A percentile compares a stretch with the other conserved stretches of the same genome.
Conservation (phyloP, 2,329 filamentous ascomycete genomes). For the Claviceps purpurea region DNA sequence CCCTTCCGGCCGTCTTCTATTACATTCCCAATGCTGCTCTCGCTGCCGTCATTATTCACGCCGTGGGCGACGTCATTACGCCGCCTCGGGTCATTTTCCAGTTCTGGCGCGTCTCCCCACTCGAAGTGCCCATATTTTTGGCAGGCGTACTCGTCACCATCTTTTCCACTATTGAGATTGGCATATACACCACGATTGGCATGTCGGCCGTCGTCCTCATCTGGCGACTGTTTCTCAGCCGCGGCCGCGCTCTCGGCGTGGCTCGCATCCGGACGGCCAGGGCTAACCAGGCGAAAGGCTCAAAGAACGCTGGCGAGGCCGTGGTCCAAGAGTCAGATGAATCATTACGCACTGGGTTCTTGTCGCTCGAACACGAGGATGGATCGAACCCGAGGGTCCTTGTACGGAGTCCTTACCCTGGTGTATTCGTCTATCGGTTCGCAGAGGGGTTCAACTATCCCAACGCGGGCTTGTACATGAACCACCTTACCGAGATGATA, state of each 20-base stretch:
- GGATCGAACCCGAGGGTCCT: slow-evolving; percentile 34
- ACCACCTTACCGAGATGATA: slow-evolving; percentile 32
- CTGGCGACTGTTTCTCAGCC: slow-evolving; percentile 66
- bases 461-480: slow-evolving; percentile 37
- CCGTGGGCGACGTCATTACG: slow-evolving; percentile 74
- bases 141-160: slow-evolving; percentile 72
- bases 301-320: slow-evolving; percentile 10
- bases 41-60: slow-evolving; percentile 79
- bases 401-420: slow-evolving; percentile 35
- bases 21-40: slow-evolving; percentile 72
- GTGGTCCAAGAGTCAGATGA: slow-evolving; percentile 33
- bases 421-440: slow-evolving; percentile 42
- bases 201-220: slow-evolving; percentile 58
- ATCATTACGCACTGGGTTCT: slow-evolving; percentile 26
- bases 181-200: slow-evolving; percentile 69
- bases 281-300: slow-evolving; percentile 32
- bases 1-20: slow-evolving; percentile 70
- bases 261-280: slow-evolving; percentile 72
- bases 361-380: slow-evolving; percentile 36
- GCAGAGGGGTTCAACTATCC: slow-evolving; percentile 43
- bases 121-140: slow-evolving; percentile 77
- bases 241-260: slow-evolving; percentile 64
- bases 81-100: slow-evolving; percentile 73
- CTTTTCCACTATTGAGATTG: slow-evolving; percentile 70
- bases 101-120: slow-evolving; percentile 73